Percentiles rank a stretch among this genome's conserved stretches.
phyloP scores from a whole-genome alignment of 805 yeast genomes.

The Nadsonia fulvescens region DNA sequence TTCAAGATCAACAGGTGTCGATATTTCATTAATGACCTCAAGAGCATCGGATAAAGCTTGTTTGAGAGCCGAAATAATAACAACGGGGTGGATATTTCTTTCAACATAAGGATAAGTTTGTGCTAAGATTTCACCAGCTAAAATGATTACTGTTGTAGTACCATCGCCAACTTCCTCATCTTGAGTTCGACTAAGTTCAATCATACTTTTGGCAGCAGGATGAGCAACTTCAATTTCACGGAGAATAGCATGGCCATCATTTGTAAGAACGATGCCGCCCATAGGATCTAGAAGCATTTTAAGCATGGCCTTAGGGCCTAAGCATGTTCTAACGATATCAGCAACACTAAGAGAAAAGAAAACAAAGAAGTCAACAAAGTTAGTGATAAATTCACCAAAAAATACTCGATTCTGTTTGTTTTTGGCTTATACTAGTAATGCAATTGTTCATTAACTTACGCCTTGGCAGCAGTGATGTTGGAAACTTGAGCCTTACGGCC shows the following conservation, averaged over 20 bases:
- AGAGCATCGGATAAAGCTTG: constrained; percentile 82
- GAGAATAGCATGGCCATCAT: constrained; percentile 96
- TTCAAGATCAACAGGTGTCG: constrained; percentile 64
- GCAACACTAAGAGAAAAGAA: constrained; percentile 39
- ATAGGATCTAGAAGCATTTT: constrained; percentile 94
- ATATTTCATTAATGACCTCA: constrained; percentile 66
- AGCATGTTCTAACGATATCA: constrained; percentile 90
- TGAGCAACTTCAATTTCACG: constrained; percentile 94
- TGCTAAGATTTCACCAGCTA: constrained; percentile 93
- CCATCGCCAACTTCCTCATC: constrained; percentile 99
- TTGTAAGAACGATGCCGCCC: constrained; percentile 85
- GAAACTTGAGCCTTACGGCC: constrained; percentile 96
- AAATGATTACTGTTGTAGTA: constrained; percentile 88
- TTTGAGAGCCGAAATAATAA: constrained; percentile 84
- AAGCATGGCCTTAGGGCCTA: constrained; percentile 98
- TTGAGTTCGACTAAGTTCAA: constrained; percentile 89
- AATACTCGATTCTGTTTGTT: background rate
- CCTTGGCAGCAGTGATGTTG: constrained; percentile 97
- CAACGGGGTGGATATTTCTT: constrained; percentile 91
- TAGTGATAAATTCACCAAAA: constrained; percentile 2
- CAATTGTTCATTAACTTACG: too few species aligned
- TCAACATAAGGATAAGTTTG: constrained; percentile 85
- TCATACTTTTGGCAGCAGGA: constrained; percentile 98
- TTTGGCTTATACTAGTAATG: constrained; percentile 9
- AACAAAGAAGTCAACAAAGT: background rate